Evolutionary conservation across 148 eudicot genomes (phyloP), one percentile per base, ranked within the genome.

Genomic region (Dysphania ambrosioides): DNA sequence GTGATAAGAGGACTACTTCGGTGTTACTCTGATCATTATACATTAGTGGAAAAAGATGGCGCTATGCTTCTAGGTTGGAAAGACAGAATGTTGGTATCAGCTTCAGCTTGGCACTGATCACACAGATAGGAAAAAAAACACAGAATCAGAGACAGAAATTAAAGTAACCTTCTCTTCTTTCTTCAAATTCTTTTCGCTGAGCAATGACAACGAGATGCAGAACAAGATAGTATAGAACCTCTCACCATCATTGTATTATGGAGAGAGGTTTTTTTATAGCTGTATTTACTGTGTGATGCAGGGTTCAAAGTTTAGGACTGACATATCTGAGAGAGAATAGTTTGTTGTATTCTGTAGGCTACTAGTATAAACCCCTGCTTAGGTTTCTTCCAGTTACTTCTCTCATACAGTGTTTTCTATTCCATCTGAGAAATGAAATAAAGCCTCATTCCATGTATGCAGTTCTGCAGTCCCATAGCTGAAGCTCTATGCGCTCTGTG

Each of bases 11-110:
- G 78, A 11, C 75, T 93, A 72, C 78, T 93, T 23, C 79, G 83
- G 80, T 77, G 84, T 30, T 91, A 93, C 81, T 91, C 93, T 0
- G 90, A 87, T 78, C 88, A 89, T 72, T 93, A 93, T 72, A 86
- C 88, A 1, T 72, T 91, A 63, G 91, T 79, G 59, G 98, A 93
- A 86, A 89, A 83, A 69, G 97, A 93, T 62, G 98, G 91, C 19
- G 98, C 88, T 23, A 85, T 91, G 90, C 81, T 93, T 49, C 77
- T 93, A 16, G 98, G 98, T 53, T 93, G 98, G 98, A 91, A 91
- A 80, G 87, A 86, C 2, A 79, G 98, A 70, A 89, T 89, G 80
- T 74, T 93, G 60, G 78, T 93, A 41, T 93, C 98, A 0, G 94
- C 97, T 72, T 93, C 98, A 40, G 98, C 97, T 53, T 93, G 98